Conservation (phyloP, 2,329 filamentous ascomycete species). For the Colletotrichum spinosum region DNA sequence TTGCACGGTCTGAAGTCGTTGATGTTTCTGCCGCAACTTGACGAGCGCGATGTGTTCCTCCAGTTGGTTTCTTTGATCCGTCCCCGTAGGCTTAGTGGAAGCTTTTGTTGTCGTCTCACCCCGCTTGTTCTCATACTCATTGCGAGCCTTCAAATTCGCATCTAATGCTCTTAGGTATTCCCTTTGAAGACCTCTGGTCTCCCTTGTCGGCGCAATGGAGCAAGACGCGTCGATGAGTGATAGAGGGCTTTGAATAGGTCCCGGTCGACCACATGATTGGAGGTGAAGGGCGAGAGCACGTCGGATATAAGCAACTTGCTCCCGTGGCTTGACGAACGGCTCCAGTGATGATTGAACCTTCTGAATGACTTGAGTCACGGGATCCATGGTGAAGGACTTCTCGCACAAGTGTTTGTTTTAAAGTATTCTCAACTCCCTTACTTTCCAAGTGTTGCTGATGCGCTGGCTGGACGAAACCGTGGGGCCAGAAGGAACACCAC, state of each 20-base stretch:
- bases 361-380: constrained; percentile 49
- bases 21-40: constrained; percentile 63
- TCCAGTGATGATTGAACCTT: constrained; percentile 58
- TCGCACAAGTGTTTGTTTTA: background rate
- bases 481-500: no score
- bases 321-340: constrained; percentile 67
- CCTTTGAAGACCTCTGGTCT: constrained; percentile 60
- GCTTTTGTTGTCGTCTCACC: constrained; percentile 40
- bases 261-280: constrained; percentile 57
- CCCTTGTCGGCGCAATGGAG: constrained; percentile 49
- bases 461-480: no score
- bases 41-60: constrained; percentile 64
- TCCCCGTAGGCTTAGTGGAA: constrained; percentile 32
- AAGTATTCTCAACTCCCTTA: no score
- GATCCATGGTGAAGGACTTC: constrained; percentile 38
- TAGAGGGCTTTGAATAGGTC: constrained; percentile 57
- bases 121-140: constrained; percentile 54
- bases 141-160: constrained; percentile 63
- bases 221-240: constrained; percentile 58
- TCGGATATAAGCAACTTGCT: constrained; percentile 68
- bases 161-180: constrained; percentile 67
- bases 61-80: constrained; percentile 45
- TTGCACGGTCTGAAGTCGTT: constrained; percentile 62
- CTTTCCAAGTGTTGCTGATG: no score
- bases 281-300: constrained; percentile 67